These are phyloP conservation scores for Saccharomyces hybrid DNA, from an alignment of 1,139 yeast species.

Conservation along the genomic window DNA sequence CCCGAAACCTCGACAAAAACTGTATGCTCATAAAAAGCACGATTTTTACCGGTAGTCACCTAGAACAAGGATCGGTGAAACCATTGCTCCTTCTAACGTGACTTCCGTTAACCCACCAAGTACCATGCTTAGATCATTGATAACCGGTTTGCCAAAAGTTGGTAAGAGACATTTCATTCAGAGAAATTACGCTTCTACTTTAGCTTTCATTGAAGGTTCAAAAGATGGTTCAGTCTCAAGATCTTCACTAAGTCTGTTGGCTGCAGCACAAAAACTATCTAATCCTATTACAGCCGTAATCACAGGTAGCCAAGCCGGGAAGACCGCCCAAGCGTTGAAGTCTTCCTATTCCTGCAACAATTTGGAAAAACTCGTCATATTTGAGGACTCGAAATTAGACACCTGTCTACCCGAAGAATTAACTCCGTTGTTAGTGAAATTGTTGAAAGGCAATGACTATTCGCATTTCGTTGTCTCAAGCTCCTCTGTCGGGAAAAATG, in stretches of 20 bases:
- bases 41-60: no score
- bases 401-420: slow-evolving; percentile 61
- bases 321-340: slow-evolving; percentile 35
- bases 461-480: slow-evolving; percentile 78
- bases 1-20: no score
- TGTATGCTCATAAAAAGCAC: no score
- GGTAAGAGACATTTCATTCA: not conserved
- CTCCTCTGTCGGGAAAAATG: slow-evolving; percentile 78
- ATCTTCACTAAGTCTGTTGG: slow-evolving; percentile 56
- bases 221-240: slow-evolving; percentile 48
- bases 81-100: no score
- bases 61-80: no score
- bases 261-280: slow-evolving; percentile 59
- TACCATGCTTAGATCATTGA: not conserved
- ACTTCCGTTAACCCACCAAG: not conserved
- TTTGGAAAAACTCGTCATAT: slow-evolving; percentile 42
- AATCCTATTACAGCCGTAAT: slow-evolving; percentile 58
- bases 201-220: slow-evolving; percentile 64
- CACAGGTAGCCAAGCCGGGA: slow-evolving; percentile 47
- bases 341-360: slow-evolving; percentile 34
- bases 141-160: not conserved
- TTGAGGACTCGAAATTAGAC: slow-evolving; percentile 43
- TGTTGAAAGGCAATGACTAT: slow-evolving; percentile 41
- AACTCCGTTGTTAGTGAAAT: slow-evolving; percentile 48
- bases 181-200: slow-evolving; percentile 45